Evolutionary conservation across 306 rosid genomes (phyloP), one percentile per base, ranked within the genome.

Genomic region (Citrullus colocynthis): DNA sequence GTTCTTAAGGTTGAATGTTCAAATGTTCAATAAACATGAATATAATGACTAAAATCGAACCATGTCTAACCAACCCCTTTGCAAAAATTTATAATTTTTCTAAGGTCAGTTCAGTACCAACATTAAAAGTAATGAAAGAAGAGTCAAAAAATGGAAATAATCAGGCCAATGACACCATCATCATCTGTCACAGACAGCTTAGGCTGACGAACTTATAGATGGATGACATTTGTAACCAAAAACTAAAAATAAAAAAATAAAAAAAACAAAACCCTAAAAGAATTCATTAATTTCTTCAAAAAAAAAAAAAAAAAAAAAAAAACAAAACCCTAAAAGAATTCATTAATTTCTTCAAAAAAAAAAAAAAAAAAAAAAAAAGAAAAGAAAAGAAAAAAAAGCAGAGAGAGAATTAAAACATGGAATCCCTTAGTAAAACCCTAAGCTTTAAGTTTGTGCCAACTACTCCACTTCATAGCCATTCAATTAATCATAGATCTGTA

Each of bases 61-160:
- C 14, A 18, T 55, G 18, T 55, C 59, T 17, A 66, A 66, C 48
- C 51, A 66, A 66, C 52, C 52, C 52, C 51, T n/a, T 66, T 18
- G 10, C 30, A 66, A 37, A 18, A 37, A 16, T 17, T 66, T n/a
- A 2, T 34, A 5, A 66, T 44, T 69, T 41, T 42, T 44, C 5
- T 1, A 44, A 34, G 70, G 21, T 1, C 16, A 32, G 20, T 7
- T 70, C 20, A 70, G 58, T 14, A 70, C 20, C 8, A 12, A 70
- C 17, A 70, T 70, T 45, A 70, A 70, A 52, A 70, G 76, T 24
- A 44, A 70, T 70, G 76, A 7, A 69, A 21, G 37, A 69, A 69
- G 75, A 4, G 57, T 70, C n/a, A 44, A 70, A 70, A 67, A 70
- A 70, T 45, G 76, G 76, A 70, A 70, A 70, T 36, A 70, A 21